A percentile compares a stretch with the other conserved stretches of the same genome.
phyloP scores from a whole-genome alignment of 768 basidiomycete genomes.

The Ephemerocybe angulata region DNA sequence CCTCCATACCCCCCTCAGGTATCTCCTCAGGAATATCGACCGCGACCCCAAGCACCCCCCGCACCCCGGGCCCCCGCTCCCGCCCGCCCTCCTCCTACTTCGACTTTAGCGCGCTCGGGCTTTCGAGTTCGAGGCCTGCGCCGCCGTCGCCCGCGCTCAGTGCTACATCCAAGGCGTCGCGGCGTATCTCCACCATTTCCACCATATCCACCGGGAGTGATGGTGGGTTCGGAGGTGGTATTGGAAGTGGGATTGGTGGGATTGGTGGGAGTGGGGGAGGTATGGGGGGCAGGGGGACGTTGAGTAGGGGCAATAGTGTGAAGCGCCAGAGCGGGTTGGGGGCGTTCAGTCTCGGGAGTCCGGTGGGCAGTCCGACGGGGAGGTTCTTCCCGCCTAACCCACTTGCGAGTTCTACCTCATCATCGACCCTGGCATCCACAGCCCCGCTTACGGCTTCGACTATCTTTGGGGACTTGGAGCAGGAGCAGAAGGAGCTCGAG shows the following conservation, averaged over 20 bases:
- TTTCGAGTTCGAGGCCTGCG: not conserved
- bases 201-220: not conserved
- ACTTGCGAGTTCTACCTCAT: too few species aligned
- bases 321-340: not conserved
- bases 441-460: not conserved
- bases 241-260: not conserved
- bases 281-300: not conserved
- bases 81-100: constrained; percentile 3
- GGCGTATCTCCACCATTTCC: too few species aligned
- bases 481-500: not conserved
- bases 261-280: not conserved
- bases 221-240: not conserved
- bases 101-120: not conserved
- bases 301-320: not conserved
- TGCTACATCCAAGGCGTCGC: not conserved
- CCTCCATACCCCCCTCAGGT: not conserved
- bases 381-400: too few species aligned
- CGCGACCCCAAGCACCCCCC: not conserved
- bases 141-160: constrained; percentile 2
- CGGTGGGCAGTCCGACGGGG: constrained; percentile 2
- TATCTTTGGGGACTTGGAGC: too few species aligned
- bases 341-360: not conserved
- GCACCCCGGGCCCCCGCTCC: not conserved
- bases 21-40: not conserved
- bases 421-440: not conserved